phyloP scores from a whole-genome alignment of 164 flowering plant genomes.

The Pachysandra terminalis region DNA sequence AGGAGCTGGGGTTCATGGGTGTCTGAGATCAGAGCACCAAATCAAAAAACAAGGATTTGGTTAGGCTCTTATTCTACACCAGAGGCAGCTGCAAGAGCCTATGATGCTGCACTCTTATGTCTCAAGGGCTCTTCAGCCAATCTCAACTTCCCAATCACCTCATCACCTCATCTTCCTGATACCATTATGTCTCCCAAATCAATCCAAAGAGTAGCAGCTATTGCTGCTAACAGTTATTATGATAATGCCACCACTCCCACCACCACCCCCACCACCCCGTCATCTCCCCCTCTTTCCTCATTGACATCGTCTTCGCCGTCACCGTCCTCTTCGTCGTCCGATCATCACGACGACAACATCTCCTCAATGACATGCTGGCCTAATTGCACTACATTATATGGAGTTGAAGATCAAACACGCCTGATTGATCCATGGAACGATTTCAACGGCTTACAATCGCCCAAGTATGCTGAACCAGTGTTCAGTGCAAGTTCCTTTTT shows the following conservation, averaged over 20 bases:
- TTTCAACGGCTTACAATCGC: slow-evolving; percentile 19
- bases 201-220: slow-evolving; percentile 83
- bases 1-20: slow-evolving; percentile 99
- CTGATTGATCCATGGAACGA: slow-evolving; percentile 18
- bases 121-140: slow-evolving; percentile 83
- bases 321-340: slow-evolving; percentile 1
- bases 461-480: slow-evolving; percentile 20
- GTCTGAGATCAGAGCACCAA: slow-evolving; percentile 89
- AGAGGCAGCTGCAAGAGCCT: slow-evolving; percentile 96
- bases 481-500: slow-evolving; percentile 9
- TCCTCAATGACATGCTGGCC: slow-evolving; percentile 6
- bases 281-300: slow-evolving; percentile 10
- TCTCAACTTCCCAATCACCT: slow-evolving; percentile 70
- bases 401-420: slow-evolving; percentile 10
- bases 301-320: not conserved
- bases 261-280: not conserved
- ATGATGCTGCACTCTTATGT: slow-evolving; percentile 91
- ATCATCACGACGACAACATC: slow-evolving; percentile 9
- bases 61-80: slow-evolving; percentile 87
- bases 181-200: slow-evolving; percentile 71
- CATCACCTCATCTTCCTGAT: slow-evolving; percentile 20
- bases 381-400: slow-evolving; percentile 8
- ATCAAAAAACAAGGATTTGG: slow-evolving; percentile 92
- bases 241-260: not conserved
- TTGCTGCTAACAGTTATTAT: slow-evolving; percentile 23